Evolutionary conservation across 2,329 filamentous ascomycete species (phyloP), one percentile per base, ranked within the genome.

Genomic region (Fusarium burgessii): DNA sequence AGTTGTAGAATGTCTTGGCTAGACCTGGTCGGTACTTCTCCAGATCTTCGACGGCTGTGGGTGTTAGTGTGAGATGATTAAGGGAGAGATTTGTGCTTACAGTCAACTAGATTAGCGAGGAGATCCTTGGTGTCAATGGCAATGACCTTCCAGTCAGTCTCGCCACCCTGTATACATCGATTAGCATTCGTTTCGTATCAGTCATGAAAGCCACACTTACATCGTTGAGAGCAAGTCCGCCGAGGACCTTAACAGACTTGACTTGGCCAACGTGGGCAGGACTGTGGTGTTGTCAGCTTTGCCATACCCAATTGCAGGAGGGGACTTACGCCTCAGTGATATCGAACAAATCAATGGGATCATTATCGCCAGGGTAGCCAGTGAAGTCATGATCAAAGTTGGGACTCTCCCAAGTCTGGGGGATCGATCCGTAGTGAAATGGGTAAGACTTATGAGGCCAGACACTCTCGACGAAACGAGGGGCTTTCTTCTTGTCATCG

Each of bases 371-470:
- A 2, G 76, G 62, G 10, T 68, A 77, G 0, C 77, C 77, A 18
- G 82, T 84, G 56, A 81, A 81, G 20, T 78, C 72, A 47, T 83
- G 81, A 20, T 81, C 68, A 38, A 79, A 76, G 62, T 83, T 84
- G 25, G 82, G 80, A 52, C 80, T 80, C 71, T 84, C 82, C 82
- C 82, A 84, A 0, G 82, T 84, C 68, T 84, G 82, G 0, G 82
- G 82, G 23, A 84, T 82, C 7, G 82, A 83, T 0, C 82, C 82
- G 51, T 84, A 84, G 29, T 81, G 76, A 66, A 83, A 83, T 0
- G 82, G 82, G 40, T 84, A 84, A 0, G 80, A 77, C 73, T 81
- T 83, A 73, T 83, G 82, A 40, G 82, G 82, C 81, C 81, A 84
- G 13, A 84, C 77, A 29, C 77, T 82, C 54, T 81, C 79, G 15